These are phyloP conservation scores for Aspergillus sp. DNA, from an alignment of 2,329 filamentous ascomycete genomes.

Conservation along the genomic window DNA sequence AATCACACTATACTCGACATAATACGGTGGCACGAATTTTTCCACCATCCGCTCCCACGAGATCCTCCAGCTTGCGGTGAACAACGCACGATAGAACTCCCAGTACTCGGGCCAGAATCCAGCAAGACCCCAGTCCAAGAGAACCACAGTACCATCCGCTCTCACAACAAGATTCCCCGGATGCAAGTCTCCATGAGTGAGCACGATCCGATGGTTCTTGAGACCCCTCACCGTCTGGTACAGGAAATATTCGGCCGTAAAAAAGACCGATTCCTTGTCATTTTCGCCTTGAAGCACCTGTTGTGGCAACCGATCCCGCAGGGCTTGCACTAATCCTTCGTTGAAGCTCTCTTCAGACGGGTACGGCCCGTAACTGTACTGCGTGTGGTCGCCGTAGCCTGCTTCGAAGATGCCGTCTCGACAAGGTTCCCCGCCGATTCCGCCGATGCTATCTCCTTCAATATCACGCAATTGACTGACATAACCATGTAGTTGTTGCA, in stretches of 20 bases:
- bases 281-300: conserved; percentile 11
- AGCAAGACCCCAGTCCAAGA: conserved; percentile 33
- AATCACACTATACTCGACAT: conserved; percentile 24
- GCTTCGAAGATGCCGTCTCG: conserved; percentile 23
- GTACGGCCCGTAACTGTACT: conserved; percentile 19
- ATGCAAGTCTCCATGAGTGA: conserved; percentile 3
- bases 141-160: conserved; percentile 26
- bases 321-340: conserved; percentile 22
- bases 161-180: conserved; percentile 32
- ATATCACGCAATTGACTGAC: conserved; percentile 21
- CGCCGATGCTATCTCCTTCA: conserved; percentile 14
- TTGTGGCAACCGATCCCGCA: conserved; percentile 19
- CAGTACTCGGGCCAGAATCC: conserved; percentile 33
- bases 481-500: conserved; percentile 17
- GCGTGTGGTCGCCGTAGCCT: conserved; percentile 16
- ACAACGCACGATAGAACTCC: conserved; percentile 27
- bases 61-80: conserved; percentile 12
- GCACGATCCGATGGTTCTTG: conserved; percentile 19
- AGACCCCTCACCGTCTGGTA: conserved; percentile 25
- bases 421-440: conserved; percentile 15
- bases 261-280: conserved; percentile 21
- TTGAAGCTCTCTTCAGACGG: conserved; percentile 20
- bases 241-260: conserved; percentile 20
- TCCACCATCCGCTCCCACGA: conserved; percentile 27
- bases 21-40: conserved; percentile 27